Conservation (phyloP, 768 basidiomycete genomes). For the Tulasnella sp. region DNA sequence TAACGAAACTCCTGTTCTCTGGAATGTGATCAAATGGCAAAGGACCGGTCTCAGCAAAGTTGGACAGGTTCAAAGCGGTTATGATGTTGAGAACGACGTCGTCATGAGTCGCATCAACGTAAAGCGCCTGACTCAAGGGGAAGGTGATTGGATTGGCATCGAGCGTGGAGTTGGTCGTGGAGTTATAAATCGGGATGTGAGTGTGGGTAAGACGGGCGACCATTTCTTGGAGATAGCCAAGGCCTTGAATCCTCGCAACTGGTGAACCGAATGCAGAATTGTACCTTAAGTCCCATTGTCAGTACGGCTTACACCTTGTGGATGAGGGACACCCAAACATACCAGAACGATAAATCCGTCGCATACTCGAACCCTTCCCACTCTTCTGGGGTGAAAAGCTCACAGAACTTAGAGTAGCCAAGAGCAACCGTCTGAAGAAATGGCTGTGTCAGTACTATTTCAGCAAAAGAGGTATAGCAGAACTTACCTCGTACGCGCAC, state of each 20-base stretch:
- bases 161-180: constrained; percentile 43
- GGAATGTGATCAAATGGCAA: constrained; percentile 72
- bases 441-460: neutral
- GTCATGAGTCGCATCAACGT: constrained; percentile 58
- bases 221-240: constrained; percentile 80
- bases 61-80: constrained; percentile 79
- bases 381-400: constrained; percentile 83
- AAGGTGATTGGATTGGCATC: constrained; percentile 39
- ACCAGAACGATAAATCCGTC: constrained; percentile 67
- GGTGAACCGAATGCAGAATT: constrained; percentile 79
- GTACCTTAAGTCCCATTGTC: constrained; percentile 42
- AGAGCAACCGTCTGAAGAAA: constrained; percentile 71
- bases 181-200: constrained; percentile 35
- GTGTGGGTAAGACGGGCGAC: constrained; percentile 65
- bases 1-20: constrained; percentile 39
- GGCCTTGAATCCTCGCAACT: constrained; percentile 67
- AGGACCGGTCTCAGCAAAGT: constrained; percentile 67
- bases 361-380: constrained; percentile 92
- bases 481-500: constrained; percentile 75
- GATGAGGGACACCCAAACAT: neutral
- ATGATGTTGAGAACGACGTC: constrained; percentile 86
- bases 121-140: constrained; percentile 39
- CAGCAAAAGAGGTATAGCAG: neutral
- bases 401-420: constrained; percentile 88
- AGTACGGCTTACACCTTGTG: too few species aligned